Conservation (phyloP, 2,329 filamentous ascomycete species). For the Monosporascus cannonballus region DNA sequence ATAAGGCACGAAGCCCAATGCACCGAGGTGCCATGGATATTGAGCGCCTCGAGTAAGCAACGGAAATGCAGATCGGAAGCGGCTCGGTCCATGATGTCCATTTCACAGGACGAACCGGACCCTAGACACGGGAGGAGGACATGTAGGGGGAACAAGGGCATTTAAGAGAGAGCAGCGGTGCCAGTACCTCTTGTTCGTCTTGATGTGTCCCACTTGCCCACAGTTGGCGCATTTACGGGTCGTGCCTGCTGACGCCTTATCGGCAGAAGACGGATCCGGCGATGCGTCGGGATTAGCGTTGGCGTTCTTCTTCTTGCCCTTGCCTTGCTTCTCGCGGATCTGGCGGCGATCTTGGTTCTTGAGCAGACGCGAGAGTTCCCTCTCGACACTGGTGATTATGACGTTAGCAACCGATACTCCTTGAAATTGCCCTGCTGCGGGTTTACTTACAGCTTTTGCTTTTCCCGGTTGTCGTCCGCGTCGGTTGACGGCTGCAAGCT, state of each 20-base stretch:
- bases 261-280: conserved; percentile 43
- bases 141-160: conserved; percentile 3
- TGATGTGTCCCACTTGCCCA: conserved; percentile 94
- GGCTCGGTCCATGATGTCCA: neutral
- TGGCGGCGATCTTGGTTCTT: conserved; percentile 88
- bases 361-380: conserved; percentile 76
- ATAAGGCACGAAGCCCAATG: too few relatives aligned
- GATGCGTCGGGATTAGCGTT: conserved; percentile 36
- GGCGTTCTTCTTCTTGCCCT: conserved; percentile 50
- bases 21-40: too few relatives aligned
- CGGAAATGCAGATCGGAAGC: neutral
- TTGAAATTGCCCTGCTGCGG: conserved; percentile 1
- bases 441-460: conserved; percentile 33
- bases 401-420: conserved; percentile 36
- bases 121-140: conserved; percentile 9
- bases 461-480: conserved; percentile 45
- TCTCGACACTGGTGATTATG: conserved; percentile 48
- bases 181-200: conserved; percentile 94
- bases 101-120: neutral
- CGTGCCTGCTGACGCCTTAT: conserved; percentile 55
- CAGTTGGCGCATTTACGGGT: conserved; percentile 96
- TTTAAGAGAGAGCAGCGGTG: conserved; percentile 22
- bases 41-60: too few relatives aligned
- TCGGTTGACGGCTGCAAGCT: conserved; percentile 43
- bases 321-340: conserved; percentile 78